A percentile compares a stretch with the other conserved stretches of the same genome.
Evolutionary conservation across 2,329 filamentous ascomycete genomes (phyloP).

Genomic region (Lecanosticta acicola): DNA sequence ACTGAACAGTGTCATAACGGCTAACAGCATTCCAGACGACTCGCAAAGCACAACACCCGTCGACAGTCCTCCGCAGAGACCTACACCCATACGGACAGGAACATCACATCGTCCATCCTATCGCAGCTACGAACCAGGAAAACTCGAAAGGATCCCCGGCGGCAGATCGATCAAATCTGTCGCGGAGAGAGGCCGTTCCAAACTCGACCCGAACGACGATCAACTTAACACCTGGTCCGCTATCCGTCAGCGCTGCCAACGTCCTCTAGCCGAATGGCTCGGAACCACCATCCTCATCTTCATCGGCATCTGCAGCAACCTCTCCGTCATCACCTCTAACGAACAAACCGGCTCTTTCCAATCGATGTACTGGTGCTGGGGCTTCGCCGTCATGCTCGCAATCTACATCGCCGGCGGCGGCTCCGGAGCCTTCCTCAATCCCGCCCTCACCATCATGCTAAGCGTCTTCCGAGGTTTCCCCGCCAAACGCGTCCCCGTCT

Average conservation of each 20-base stretch:
- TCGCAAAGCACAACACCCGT: background rate
- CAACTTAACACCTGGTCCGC: conserved; percentile 47
- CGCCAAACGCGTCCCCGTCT: conserved; percentile 45
- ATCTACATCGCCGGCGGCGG: conserved; percentile 40
- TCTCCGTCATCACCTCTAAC: conserved; percentile 39
- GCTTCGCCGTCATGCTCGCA: conserved; percentile 49
- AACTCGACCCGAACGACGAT: conserved; percentile 6
- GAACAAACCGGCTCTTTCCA: conserved; percentile 19
- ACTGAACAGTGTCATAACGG: too few relatives aligned
- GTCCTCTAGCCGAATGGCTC: conserved; percentile 58
- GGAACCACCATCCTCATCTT: conserved; percentile 37
- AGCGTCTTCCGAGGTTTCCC: conserved; percentile 50
- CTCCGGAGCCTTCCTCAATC: conserved; percentile 46
- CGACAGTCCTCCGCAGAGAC: background rate
- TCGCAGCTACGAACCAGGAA: too few relatives aligned
- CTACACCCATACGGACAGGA: too few relatives aligned
- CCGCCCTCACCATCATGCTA: conserved; percentile 41
- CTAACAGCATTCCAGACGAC: conserved; percentile 3
- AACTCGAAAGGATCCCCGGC: background rate
- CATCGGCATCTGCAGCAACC: conserved; percentile 23
- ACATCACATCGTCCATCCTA: too few relatives aligned
- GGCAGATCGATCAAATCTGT: background rate
- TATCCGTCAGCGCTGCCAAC: conserved; percentile 48
- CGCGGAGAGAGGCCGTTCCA: conserved; percentile 8
- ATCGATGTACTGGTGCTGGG: conserved; percentile 42